Conservation (phyloP, 2,329 filamentous ascomycete species). For the Colletotrichum lini region DNA sequence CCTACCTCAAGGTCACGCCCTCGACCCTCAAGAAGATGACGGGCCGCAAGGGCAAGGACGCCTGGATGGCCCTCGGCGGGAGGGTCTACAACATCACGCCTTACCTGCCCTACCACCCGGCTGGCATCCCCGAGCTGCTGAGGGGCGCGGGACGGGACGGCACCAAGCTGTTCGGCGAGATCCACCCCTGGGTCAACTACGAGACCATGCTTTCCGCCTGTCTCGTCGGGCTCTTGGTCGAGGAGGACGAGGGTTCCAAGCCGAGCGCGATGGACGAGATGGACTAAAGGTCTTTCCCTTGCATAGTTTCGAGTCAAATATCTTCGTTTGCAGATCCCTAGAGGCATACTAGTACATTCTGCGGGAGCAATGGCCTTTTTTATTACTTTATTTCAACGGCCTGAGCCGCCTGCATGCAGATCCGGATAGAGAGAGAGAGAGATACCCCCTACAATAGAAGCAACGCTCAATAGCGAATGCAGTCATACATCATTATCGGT, state of each 20-base stretch:
- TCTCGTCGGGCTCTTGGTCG: slow-evolving; percentile 74
- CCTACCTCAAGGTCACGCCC: slow-evolving; percentile 83
- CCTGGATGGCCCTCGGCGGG: slow-evolving; percentile 91
- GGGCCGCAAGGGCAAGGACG: slow-evolving; percentile 86
- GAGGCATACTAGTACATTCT: slow-evolving; percentile 1
- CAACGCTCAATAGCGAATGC: slow-evolving; percentile 14
- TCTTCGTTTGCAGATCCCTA: too few relatives aligned
- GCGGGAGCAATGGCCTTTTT: slow-evolving; percentile 1
- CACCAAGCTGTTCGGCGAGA: slow-evolving; percentile 74
- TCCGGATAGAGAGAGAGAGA: slow-evolving; percentile 36
- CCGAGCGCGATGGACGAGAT: slow-evolving; percentile 70
- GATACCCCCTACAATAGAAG: slow-evolving; percentile 45
- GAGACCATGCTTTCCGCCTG: slow-evolving; percentile 78
- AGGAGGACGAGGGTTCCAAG: slow-evolving; percentile 65
- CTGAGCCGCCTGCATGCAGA: slow-evolving; percentile 8
- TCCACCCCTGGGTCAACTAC: slow-evolving; percentile 81
- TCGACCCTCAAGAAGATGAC: slow-evolving; percentile 83
- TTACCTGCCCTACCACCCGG: slow-evolving; percentile 92
- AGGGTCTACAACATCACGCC: slow-evolving; percentile 95
- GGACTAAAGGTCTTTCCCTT: slow-evolving; percentile 59
- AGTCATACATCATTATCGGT: slow-evolving; percentile 26
- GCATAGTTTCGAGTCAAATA: not conserved
- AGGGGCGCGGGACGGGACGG: slow-evolving; percentile 74
- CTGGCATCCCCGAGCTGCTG: slow-evolving; percentile 82
- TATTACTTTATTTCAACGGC: slow-evolving; percentile 3